Conservation (phyloP, 1,284 basidiomycete species). For the Rhodotorula sp. region DNA sequence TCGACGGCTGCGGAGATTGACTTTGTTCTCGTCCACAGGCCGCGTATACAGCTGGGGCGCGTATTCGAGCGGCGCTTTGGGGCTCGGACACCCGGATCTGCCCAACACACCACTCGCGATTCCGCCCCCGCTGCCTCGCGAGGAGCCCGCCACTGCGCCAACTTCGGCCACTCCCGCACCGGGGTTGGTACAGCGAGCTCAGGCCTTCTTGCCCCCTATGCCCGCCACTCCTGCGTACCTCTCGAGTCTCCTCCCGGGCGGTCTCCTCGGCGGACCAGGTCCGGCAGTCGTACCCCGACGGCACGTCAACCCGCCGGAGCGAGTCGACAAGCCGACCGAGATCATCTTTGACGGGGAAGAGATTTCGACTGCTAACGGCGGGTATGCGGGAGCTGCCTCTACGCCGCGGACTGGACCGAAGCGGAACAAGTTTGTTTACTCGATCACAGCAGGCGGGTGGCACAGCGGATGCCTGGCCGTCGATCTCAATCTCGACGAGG, state of each 20-base stretch:
- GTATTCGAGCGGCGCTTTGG: slow-evolving; percentile 73
- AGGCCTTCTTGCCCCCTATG: neutral
- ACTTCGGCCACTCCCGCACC: neutral
- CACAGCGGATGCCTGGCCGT: slow-evolving; percentile 82
- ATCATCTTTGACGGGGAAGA: slow-evolving; percentile 59
- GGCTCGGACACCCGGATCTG: slow-evolving; percentile 61
- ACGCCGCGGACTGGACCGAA: neutral
- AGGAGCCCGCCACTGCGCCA: neutral
- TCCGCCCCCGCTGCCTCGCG: neutral
- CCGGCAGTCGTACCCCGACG: neutral
- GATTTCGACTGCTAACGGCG: too few species aligned
- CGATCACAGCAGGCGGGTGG: slow-evolving; percentile 76
- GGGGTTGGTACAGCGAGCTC: neutral
- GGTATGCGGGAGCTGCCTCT: too few species aligned
- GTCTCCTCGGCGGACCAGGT: neutral
- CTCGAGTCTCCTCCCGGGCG: neutral
- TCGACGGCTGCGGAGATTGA: too few species aligned
- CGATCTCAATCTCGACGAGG: slow-evolving; percentile 51
- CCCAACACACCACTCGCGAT: slow-evolving; percentile 28
- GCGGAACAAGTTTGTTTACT: slow-evolving; percentile 64
- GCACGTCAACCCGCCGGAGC: slow-evolving; percentile 49
- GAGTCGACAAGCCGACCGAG: slow-evolving; percentile 62
- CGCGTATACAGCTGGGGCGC: slow-evolving; percentile 77
- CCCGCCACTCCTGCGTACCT: neutral
- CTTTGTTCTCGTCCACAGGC: slow-evolving; percentile 4